These are phyloP conservation scores for Boletales sp. DNA, from an alignment of 768 basidiomycete genomes.

Conservation along the genomic window DNA sequence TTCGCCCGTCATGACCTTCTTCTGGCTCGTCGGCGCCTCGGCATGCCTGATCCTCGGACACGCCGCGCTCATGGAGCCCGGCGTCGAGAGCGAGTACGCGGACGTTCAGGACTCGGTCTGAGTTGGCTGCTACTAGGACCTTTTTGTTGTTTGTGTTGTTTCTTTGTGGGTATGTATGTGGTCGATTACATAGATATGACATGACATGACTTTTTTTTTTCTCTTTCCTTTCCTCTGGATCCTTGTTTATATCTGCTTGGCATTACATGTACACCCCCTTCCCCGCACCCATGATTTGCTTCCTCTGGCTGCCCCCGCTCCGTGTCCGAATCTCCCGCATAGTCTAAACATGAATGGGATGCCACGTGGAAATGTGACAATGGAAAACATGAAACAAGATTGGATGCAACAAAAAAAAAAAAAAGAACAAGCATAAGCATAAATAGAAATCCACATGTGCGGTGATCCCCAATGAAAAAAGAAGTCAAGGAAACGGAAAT, in stretches of 20 bases:
- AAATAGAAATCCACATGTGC: neutral
- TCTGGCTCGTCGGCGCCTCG: slow-evolving; percentile 93
- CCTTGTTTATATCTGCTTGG: too few species aligned
- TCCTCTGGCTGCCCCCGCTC: too few species aligned
- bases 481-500: neutral
- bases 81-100: slow-evolving; percentile 91
- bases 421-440: neutral
- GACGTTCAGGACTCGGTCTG: slow-evolving; percentile 68
- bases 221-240: too few species aligned
- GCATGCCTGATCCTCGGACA: slow-evolving; percentile 81
- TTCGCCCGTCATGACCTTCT: slow-evolving; percentile 77
- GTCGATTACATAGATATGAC: too few species aligned
- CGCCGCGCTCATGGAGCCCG: slow-evolving; percentile 88
- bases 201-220: too few species aligned
- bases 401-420: neutral
- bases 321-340: too few species aligned
- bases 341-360: too few species aligned
- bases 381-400: too few species aligned
- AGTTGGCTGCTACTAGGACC: neutral
- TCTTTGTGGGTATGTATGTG: too few species aligned
- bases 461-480: neutral
- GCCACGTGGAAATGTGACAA: too few species aligned
- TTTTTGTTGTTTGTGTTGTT: neutral
- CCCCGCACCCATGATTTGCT: too few species aligned
- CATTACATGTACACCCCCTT: too few species aligned